phyloP scores from a whole-genome alignment of 371 early-diverging fungal genomes.

The Rhizopus sp. region DNA sequence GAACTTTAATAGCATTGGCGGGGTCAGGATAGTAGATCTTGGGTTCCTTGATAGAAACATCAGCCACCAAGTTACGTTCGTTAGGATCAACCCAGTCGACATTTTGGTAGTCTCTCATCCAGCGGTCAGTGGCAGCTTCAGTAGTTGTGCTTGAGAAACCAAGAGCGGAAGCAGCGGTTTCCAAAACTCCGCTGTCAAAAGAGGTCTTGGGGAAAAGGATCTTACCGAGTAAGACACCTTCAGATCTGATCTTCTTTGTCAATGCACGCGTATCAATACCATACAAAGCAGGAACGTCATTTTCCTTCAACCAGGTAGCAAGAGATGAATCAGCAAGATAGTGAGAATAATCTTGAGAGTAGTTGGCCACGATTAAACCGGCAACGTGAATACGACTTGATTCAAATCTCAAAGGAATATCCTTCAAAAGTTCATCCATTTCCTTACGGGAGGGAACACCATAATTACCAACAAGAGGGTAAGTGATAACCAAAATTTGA shows the following conservation, averaged over 20 bases:
- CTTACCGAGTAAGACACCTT: slow-evolving; percentile 86
- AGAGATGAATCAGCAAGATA: slow-evolving; percentile 90
- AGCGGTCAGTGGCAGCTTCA: slow-evolving; percentile 39
- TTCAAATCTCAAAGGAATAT: slow-evolving; percentile 87
- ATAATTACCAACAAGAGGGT: slow-evolving; percentile 91
- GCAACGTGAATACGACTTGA: slow-evolving; percentile 81
- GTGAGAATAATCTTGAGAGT: slow-evolving; percentile 88
- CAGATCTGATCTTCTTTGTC: slow-evolving; percentile 81
- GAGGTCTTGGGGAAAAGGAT: slow-evolving; percentile 79
- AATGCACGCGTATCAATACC: slow-evolving; percentile 95
- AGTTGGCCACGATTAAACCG: slow-evolving; percentile 89
- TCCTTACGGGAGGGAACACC: slow-evolving; percentile 80
- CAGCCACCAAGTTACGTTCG: slow-evolving; percentile 87
- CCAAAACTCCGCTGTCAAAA: slow-evolving; percentile 2
- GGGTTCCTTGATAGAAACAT: slow-evolving; percentile 84
- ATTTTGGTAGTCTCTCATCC: slow-evolving; percentile 74
- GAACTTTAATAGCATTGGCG: slow-evolving; percentile 59
- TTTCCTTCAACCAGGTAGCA: slow-evolving; percentile 85
- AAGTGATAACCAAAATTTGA: slow-evolving; percentile 92
- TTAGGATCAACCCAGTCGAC: slow-evolving; percentile 94
- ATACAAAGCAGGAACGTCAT: slow-evolving; percentile 86
- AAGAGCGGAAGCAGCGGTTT: slow-evolving; percentile 45
- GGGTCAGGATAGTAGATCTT: slow-evolving; percentile 74
- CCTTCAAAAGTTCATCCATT: slow-evolving; percentile 78
- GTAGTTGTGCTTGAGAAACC: slow-evolving; percentile 28